Evolutionary conservation across 2,329 filamentous ascomycete species (phyloP).

Genomic region (Talaromyces funiculosus): DNA sequence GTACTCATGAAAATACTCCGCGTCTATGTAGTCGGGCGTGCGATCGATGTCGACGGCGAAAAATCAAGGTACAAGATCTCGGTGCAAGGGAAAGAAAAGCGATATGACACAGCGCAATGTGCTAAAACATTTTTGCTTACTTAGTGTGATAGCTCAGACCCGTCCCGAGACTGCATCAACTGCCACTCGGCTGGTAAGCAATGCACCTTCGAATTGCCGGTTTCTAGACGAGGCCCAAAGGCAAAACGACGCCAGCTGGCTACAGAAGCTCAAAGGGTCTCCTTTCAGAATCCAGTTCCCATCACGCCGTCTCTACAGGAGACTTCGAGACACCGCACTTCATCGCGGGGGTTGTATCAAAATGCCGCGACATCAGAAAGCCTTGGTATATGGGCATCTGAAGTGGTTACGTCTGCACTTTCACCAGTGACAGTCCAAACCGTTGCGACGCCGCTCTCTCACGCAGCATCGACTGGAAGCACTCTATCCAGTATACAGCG

Average conservation of each 20-base stretch:
- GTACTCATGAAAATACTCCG: not conserved
- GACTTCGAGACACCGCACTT: not conserved
- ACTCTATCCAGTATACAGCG: constrained; percentile 14
- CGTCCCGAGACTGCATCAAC: constrained; percentile 11
- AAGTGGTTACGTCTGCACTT: constrained; percentile 10
- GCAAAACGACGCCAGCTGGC: not conserved
- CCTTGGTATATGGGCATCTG: not conserved
- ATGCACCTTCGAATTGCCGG: constrained; percentile 37
- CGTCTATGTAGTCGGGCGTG: constrained; percentile 1
- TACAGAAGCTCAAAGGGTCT: not conserved
- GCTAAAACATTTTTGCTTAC: not conserved
- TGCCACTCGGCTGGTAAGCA: constrained; percentile 29
- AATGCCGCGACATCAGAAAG: not conserved
- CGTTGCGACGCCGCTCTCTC: constrained; percentile 13
- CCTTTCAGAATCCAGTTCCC: not conserved
- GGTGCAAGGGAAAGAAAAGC: not conserved
- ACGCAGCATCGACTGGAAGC: constrained; percentile 13
- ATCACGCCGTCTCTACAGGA: not conserved
- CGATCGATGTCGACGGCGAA: constrained; percentile 8
- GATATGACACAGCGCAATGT: not conserved
- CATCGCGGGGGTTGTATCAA: not conserved
- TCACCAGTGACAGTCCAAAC: constrained; percentile 10
- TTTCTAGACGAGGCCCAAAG: constrained; percentile 25
- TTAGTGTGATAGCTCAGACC: constrained; percentile 5
- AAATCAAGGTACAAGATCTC: constrained; percentile 2